A percentile compares a stretch with the other conserved stretches of the same genome.
Evolutionary conservation across 768 basidiomycete species (phyloP).

Genomic region (Amanita rimosa): DNA sequence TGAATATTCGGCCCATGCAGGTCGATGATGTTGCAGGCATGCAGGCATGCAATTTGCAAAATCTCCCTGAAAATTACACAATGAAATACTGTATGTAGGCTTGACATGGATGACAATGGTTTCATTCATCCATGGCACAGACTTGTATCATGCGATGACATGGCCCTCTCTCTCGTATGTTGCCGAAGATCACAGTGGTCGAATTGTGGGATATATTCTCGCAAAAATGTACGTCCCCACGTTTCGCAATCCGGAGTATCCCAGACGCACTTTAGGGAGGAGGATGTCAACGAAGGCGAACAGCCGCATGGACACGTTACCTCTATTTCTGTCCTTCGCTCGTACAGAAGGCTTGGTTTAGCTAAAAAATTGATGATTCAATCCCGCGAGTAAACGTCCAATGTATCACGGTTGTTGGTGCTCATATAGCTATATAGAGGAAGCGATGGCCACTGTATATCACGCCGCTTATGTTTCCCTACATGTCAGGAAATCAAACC

Average conservation of each 20-base stretch:
- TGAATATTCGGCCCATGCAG: constrained; percentile 35
- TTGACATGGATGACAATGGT: constrained; percentile 2
- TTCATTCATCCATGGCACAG: constrained; percentile 24
- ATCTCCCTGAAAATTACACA: constrained; percentile 90
- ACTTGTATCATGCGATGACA: constrained; percentile 87
- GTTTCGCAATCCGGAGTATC: neutral
- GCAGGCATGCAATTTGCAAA: too few relatives aligned
- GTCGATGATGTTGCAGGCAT: constrained; percentile 7
- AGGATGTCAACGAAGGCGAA: constrained; percentile 46
- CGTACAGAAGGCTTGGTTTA: constrained; percentile 82
- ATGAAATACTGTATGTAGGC: constrained; percentile 59
- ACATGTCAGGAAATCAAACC: constrained; percentile 92
- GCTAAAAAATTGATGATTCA: constrained; percentile 95
- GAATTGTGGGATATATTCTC: constrained; percentile 90
- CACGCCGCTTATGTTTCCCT: constrained; percentile 80
- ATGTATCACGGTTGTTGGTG: neutral
- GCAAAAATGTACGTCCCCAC: constrained; percentile 75
- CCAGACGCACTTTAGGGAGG: constrained; percentile 41
- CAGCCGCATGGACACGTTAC: constrained; percentile 90
- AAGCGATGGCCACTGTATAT: constrained; percentile 86
- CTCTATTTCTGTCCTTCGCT: constrained; percentile 87
- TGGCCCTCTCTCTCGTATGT: constrained; percentile 95
- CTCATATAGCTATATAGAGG: constrained; percentile 35
- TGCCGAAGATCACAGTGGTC: constrained; percentile 83
- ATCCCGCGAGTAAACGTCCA: constrained; percentile 53